phyloP scores from a whole-genome alignment of 345 rosid genomes.

The Gossypium australe region DNA sequence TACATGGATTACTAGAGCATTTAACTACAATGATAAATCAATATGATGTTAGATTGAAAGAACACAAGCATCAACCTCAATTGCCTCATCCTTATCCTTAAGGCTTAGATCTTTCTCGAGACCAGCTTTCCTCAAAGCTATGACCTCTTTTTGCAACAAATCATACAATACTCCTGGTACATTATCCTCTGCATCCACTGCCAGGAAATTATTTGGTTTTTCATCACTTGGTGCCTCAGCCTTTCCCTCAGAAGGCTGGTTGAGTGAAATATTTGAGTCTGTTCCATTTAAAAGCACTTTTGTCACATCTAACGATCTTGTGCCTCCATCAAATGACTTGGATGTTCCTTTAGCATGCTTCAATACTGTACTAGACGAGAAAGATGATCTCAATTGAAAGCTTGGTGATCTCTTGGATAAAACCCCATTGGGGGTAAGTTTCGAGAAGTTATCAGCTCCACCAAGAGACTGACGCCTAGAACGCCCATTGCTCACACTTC shows the following conservation, averaged over 20 bases:
- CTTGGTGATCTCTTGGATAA: slow-evolving; percentile 63
- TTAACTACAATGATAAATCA: slow-evolving; percentile 13
- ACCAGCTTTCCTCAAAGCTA: slow-evolving; percentile 74
- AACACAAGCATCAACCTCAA: slow-evolving; percentile 51
- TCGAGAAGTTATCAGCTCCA: slow-evolving; percentile 72
- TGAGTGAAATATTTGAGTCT: slow-evolving; percentile 47
- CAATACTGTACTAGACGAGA: slow-evolving; percentile 57
- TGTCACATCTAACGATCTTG: slow-evolving; percentile 66
- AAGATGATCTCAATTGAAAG: slow-evolving; percentile 58
- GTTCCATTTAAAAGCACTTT: slow-evolving; percentile 63
- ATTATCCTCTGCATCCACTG: slow-evolving; percentile 47
- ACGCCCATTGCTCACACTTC: slow-evolving; percentile 78
- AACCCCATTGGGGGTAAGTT: slow-evolving; percentile 67
- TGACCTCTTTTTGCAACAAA: slow-evolving; percentile 85
- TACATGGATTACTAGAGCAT: slow-evolving; percentile 12
- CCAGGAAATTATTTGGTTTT: slow-evolving; percentile 46
- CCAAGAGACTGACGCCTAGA: slow-evolving; percentile 91
- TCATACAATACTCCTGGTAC: slow-evolving; percentile 81
- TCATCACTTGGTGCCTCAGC: slow-evolving; percentile 39
- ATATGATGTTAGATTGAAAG: not conserved
- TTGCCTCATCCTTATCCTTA: slow-evolving; percentile 94
- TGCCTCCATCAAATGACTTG: slow-evolving; percentile 93
- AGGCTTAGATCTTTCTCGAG: slow-evolving; percentile 94
- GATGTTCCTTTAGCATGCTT: slow-evolving; percentile 97
- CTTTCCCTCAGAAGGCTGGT: slow-evolving; percentile 62